A percentile compares a stretch with the other conserved stretches of the same genome.
Evolutionary conservation across 495 filamentous ascomycete species (phyloP).

Genomic region (Elaphomyces granulatus): DNA sequence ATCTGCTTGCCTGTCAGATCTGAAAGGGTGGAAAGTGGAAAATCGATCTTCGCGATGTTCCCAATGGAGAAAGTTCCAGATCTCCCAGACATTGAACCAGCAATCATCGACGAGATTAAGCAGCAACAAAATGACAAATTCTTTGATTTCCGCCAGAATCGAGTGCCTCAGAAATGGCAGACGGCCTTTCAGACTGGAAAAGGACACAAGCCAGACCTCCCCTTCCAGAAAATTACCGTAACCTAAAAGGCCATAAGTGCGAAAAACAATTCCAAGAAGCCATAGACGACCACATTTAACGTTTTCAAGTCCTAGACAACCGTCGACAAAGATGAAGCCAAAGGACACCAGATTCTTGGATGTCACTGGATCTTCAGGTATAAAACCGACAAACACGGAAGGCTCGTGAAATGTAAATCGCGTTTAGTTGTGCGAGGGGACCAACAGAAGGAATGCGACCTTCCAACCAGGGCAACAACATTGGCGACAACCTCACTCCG

Average conservation of each 20-base stretch:
- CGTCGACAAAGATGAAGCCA: background rate
- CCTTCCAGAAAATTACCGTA: background rate
- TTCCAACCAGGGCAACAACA: constrained; percentile 11
- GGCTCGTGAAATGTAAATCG: constrained; percentile 16
- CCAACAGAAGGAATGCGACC: constrained; percentile 7
- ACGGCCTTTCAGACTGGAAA: background rate
- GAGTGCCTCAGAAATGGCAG: background rate
- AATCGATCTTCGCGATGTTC: too few species aligned
- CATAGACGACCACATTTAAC: background rate
- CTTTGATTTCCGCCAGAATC: background rate
- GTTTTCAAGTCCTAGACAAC: background rate
- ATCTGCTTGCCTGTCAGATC: too few species aligned
- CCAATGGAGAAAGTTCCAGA: too few species aligned
- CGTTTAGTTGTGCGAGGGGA: constrained; percentile 16
- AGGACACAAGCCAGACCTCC: background rate
- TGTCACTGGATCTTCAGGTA: constrained; percentile 10
- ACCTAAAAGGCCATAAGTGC: constrained; percentile 1
- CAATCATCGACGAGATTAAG: background rate
- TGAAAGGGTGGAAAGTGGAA: too few species aligned
- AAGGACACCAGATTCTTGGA: constrained; percentile 2
- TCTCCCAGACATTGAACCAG: background rate
- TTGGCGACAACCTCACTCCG: constrained; percentile 11
- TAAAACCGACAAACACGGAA: constrained; percentile 12
- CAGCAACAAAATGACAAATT: background rate
- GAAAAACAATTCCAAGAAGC: background rate